Base-by-base conservation (phyloP, 495 filamentous ascomycete species). In the Aspergillus hancockii region DNA sequence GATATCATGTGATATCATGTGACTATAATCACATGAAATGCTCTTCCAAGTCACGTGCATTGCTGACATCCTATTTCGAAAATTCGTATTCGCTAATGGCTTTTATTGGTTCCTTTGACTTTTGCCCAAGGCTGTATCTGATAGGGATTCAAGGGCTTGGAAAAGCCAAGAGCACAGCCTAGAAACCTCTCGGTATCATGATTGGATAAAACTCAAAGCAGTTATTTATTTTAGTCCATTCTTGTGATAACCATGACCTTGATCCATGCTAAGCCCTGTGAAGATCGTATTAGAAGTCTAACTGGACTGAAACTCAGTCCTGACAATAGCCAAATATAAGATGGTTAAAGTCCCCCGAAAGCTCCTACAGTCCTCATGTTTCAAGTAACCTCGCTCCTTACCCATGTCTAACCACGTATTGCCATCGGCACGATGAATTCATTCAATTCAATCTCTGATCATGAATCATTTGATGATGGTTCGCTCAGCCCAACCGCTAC, bases 11-110 rank as follows among this genome's bases (percentile, higher is more conserved):
- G 54, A 57, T 10, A 19, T 57, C 54, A 57, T 28, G 54, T 57
- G 54, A 57, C 36, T 49, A 19, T 34, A 38, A 5, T 34, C 13
- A 4, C 10, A 31, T 28, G 18, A 38, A 14, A 22, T 32, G 9
- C 9, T 6, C 14, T 43, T 5, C 14, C 30, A 8, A 31, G n/a
- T 31, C 34, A 40, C 38, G 30, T 31, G 40, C 14, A 9, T 16
- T 8, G 8, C 0, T 45, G 38, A 18, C 22, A 8, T 25, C 34
- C n/a, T 14, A 47, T 54, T 52, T 32, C 32, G 62, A 30, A 6
- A 32, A n/a, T 7, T 62, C 63, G 63, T 65, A 65, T 55, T 57
- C 59, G 59, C 22, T 30, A 40, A 14, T 13, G n/a, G n/a, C 19
- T 41, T 0, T 59, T 47, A 62, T 62, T 62, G 59, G 63, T 34